A percentile compares a stretch with the other conserved stretches of the same genome.
Conservation (phyloP, 2,329 filamentous ascomycete genomes). For the Fusarium sarcochroum region DNA sequence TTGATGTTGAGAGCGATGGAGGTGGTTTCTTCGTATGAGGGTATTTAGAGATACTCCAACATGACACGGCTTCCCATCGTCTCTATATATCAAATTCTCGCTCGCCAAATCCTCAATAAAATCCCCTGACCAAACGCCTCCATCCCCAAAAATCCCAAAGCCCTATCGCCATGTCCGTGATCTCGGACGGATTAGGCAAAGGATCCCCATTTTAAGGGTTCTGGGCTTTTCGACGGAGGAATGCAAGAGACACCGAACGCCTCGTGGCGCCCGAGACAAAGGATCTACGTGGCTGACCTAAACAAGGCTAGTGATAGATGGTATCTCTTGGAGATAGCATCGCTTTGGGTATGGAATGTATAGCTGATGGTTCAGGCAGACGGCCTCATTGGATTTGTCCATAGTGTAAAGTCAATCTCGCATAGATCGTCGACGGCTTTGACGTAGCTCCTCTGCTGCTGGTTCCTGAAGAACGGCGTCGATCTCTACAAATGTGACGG, state of each 20-base stretch:
- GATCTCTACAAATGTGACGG: constrained; percentile 27
- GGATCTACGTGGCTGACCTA: background rate
- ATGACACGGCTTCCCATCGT: background rate
- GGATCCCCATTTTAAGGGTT: constrained; percentile 13
- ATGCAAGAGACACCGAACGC: constrained; percentile 23
- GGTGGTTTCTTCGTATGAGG: background rate
- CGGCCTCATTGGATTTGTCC: background rate
- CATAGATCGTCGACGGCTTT: constrained; percentile 2
- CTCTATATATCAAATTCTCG: constrained; percentile 1
- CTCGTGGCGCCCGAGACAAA: constrained; percentile 23
- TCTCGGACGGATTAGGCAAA: constrained; percentile 31
- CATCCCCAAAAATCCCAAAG: constrained; percentile 21
- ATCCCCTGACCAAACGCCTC: background rate
- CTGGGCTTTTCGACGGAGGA: constrained; percentile 15
- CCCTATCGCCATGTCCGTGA: constrained; percentile 10
- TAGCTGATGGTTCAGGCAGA: background rate
- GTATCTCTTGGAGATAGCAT: background rate
- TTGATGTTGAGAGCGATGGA: background rate
- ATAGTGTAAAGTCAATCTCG: constrained; percentile 10
- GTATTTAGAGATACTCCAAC: background rate
- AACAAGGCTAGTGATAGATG: background rate
- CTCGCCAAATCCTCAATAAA: background rate
- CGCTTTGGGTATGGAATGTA: constrained; percentile 24
- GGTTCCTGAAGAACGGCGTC: constrained; percentile 17
- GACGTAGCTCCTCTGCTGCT: constrained; percentile 8